phyloP scores from a whole-genome alignment of 2,329 filamentous ascomycete genomes.

The Sordariomycetes sp. region DNA sequence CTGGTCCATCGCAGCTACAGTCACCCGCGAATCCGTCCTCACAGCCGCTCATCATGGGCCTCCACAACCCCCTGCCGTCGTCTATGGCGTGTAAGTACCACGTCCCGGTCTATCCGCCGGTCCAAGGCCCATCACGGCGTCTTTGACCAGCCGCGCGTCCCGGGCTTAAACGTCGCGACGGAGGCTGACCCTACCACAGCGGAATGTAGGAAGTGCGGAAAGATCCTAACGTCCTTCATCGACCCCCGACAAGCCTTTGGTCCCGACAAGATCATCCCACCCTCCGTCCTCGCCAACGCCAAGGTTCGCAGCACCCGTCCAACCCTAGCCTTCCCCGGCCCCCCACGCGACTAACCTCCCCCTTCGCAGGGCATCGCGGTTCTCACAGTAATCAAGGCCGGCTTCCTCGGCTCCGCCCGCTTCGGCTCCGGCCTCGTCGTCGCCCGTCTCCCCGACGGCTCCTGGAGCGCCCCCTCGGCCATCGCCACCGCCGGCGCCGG shows the following conservation, averaged over 20 bases:
- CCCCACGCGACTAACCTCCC: not conserved
- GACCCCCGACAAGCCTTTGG: constrained; percentile 89
- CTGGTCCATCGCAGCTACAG: not conserved
- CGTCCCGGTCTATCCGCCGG: constrained; percentile 8
- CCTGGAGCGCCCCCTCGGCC: constrained; percentile 71
- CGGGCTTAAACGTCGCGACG: not conserved
- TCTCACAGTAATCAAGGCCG: constrained; percentile 76
- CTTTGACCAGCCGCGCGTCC: not conserved
- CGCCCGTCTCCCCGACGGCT: constrained; percentile 61
- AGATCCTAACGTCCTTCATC: constrained; percentile 89
- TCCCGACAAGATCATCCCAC: constrained; percentile 94
- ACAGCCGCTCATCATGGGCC: constrained; percentile 34
- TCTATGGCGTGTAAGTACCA: constrained; percentile 51
- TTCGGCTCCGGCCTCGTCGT: constrained; percentile 77
- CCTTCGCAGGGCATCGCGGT: constrained; percentile 57
- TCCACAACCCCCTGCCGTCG: constrained; percentile 54
- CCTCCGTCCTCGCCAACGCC: constrained; percentile 75
- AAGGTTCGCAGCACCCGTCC: constrained; percentile 44
- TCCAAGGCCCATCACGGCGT: constrained; percentile 1
- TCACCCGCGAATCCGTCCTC: not conserved
- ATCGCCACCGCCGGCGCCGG: constrained; percentile 72
- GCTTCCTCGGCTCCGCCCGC: constrained; percentile 70
- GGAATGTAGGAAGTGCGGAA: constrained; percentile 94
- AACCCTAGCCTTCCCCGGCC: constrained; percentile 2
- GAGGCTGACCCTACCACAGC: constrained; percentile 36